Conservation (phyloP, 2,329 filamentous ascomycete genomes). For the Diaporthe velutina region DNA sequence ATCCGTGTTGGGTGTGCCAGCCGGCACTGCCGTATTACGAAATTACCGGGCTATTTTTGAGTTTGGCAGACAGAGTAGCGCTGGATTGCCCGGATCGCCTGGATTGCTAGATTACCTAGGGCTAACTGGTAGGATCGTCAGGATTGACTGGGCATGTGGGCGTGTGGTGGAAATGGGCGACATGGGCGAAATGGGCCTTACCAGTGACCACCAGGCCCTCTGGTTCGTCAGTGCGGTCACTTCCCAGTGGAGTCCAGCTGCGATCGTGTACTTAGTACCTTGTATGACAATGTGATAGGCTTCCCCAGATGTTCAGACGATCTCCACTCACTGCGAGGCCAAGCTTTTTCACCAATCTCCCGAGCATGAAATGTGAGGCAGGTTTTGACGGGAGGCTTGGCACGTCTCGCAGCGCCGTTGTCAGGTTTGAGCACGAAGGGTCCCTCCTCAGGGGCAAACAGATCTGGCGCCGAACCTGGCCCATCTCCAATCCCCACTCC, state of each 20-base stretch:
- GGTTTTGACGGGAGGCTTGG: conserved; percentile 29
- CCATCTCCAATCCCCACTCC: conserved; percentile 13
- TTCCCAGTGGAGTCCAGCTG: conserved; percentile 7
- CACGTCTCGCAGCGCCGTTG: conserved; percentile 20
- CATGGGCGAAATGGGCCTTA: neutral
- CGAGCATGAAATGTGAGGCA: neutral
- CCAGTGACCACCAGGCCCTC: neutral
- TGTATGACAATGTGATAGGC: neutral
- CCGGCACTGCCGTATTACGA: conserved; percentile 13
- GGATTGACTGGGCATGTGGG: neutral
- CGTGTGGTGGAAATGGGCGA: neutral
- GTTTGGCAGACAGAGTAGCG: conserved; percentile 3
- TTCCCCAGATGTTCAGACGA: conserved; percentile 27
- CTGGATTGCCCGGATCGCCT: neutral
- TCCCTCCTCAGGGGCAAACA: conserved; percentile 19
- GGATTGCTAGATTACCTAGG: neutral
- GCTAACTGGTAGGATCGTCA: neutral
- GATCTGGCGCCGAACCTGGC: conserved; percentile 16
- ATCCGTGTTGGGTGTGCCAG: neutral
- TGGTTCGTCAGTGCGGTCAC: conserved; percentile 1
- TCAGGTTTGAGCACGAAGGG: conserved; percentile 8
- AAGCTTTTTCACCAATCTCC: conserved; percentile 26
- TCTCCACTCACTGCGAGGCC: conserved; percentile 15
- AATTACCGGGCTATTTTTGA: conserved; percentile 28
- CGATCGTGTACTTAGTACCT: neutral